phyloP scores from a whole-genome alignment of 306 rosid species.

The Senna siamea region DNA sequence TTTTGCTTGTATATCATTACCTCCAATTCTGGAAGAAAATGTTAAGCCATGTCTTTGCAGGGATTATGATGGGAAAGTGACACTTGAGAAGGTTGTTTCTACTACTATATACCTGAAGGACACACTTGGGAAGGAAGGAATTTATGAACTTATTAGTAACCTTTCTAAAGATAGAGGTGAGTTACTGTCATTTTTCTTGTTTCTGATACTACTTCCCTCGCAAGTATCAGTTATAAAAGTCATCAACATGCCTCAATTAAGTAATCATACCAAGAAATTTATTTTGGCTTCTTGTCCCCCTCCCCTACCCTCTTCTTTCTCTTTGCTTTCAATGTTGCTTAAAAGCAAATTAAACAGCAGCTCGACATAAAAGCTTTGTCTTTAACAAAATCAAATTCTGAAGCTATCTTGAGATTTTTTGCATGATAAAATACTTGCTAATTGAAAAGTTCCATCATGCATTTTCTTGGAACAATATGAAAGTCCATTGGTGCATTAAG shows the following conservation, averaged over 20 bases:
- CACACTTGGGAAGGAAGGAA: constrained; percentile 77
- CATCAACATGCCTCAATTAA: constrained; percentile 19
- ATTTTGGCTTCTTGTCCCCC: background rate
- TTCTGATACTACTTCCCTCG: constrained; percentile 3
- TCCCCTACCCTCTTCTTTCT: background rate
- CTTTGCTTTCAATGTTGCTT: background rate
- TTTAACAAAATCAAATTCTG: constrained; percentile 5
- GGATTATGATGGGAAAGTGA: constrained; percentile 88
- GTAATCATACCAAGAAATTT: background rate
- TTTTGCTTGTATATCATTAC: constrained; percentile 5
- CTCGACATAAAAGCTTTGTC: too few species aligned
- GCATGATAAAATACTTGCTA: background rate
- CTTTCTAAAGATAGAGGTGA: constrained; percentile 79
- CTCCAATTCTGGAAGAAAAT: constrained; percentile 12
- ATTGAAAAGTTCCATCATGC: background rate
- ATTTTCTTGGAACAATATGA: constrained; percentile 5
- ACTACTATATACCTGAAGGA: constrained; percentile 85
- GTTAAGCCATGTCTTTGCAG: constrained; percentile 49
- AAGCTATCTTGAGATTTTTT: background rate
- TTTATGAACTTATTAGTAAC: constrained; percentile 74
- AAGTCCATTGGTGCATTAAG: background rate
- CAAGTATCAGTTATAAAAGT: constrained; percentile 15
- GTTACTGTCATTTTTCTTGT: constrained; percentile 32
- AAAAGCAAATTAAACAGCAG: background rate
- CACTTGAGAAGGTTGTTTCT: constrained; percentile 83